phyloP scores from a whole-genome alignment of 2,329 filamentous ascomycete genomes.

The Drechslera avenae region DNA sequence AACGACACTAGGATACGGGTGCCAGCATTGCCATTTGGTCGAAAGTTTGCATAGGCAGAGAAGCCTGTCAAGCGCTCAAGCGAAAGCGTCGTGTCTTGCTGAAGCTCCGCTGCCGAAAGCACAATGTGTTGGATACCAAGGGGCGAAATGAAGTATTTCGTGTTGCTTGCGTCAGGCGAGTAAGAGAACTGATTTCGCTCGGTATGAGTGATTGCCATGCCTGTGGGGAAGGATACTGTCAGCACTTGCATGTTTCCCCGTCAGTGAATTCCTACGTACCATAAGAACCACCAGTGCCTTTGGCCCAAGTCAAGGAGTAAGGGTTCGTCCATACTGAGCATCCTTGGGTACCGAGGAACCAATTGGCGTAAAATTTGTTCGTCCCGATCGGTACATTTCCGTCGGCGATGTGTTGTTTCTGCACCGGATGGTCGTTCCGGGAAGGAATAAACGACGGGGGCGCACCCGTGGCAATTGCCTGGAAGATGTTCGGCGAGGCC shows the following conservation, averaged over 20 bases:
- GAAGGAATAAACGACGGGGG: slow-evolving; percentile 48
- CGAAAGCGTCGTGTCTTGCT: slow-evolving; percentile 61
- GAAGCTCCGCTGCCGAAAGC: slow-evolving; percentile 79
- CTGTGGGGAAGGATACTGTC: neutral
- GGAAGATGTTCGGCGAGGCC: slow-evolving; percentile 46
- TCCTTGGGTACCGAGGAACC: slow-evolving; percentile 76
- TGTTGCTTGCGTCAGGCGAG: slow-evolving; percentile 38
- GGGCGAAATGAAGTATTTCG: slow-evolving; percentile 79
- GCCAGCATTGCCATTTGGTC: slow-evolving; percentile 54
- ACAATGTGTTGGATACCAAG: slow-evolving; percentile 82
- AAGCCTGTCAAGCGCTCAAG: slow-evolving; percentile 60
- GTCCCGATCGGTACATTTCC: slow-evolving; percentile 63
- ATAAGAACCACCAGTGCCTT: slow-evolving; percentile 67
- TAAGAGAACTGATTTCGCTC: slow-evolving; percentile 69
- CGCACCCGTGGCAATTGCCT: slow-evolving; percentile 48
- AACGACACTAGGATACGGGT: slow-evolving; percentile 69
- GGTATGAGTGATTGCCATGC: slow-evolving; percentile 74
- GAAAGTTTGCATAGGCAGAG: slow-evolving; percentile 70
- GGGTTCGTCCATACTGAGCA: slow-evolving; percentile 74
- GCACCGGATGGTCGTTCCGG: slow-evolving; percentile 50
- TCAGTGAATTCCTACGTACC: slow-evolving; percentile 52
- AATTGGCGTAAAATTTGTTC: slow-evolving; percentile 75
- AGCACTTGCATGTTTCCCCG: neutral
- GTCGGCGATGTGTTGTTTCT: slow-evolving; percentile 47
- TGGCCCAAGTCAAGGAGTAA: slow-evolving; percentile 53